phyloP scores from a whole-genome alignment of 768 basidiomycete species.

The Lepiota brunneoincarnata region DNA sequence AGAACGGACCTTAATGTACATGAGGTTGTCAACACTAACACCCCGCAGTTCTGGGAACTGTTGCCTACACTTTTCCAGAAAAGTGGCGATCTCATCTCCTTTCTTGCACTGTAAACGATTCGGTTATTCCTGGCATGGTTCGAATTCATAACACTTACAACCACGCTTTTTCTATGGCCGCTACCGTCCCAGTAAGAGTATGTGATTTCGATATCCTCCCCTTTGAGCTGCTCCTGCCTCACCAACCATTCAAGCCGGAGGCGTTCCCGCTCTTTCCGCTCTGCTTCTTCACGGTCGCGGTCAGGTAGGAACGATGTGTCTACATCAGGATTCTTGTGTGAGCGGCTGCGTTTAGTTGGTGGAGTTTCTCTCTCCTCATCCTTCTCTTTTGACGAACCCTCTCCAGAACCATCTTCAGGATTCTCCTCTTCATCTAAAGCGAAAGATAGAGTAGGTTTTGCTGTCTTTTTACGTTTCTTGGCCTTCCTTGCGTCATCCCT shows the following conservation, averaged over 20 bases:
- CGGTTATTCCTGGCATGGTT: neutral
- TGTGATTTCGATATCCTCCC: constrained; percentile 82
- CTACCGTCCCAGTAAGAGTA: constrained; percentile 99
- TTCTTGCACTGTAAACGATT: constrained; percentile 80
- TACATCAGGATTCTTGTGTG: constrained; percentile 93
- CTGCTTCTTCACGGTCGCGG: constrained; percentile 92
- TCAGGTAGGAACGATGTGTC: constrained; percentile 99
- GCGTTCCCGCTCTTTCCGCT: constrained; percentile 84
- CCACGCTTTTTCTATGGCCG: constrained; percentile 91
- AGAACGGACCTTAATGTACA: constrained; percentile 88
- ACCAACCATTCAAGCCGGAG: constrained; percentile 90
- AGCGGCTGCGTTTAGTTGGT: constrained; percentile 67
- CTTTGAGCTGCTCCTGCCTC: constrained; percentile 58
- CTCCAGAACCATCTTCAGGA: constrained; percentile 27
- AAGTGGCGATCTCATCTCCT: constrained; percentile 82
- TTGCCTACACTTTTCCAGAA: constrained; percentile 89
- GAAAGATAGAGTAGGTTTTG: constrained; percentile 89
- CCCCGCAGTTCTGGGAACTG: constrained; percentile 92
- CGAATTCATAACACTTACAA: constrained; percentile 48
- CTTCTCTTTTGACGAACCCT: constrained; percentile 32
- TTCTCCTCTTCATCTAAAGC: constrained; percentile 81
- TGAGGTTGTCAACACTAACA: constrained; percentile 91
- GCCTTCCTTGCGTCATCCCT: constrained; percentile 82
- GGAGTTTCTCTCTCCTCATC: constrained; percentile 45
- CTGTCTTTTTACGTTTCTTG: constrained; percentile 91